Evolutionary conservation across 140 eudicot species (phyloP).

Genomic region (Bidens hawaiensis): DNA sequence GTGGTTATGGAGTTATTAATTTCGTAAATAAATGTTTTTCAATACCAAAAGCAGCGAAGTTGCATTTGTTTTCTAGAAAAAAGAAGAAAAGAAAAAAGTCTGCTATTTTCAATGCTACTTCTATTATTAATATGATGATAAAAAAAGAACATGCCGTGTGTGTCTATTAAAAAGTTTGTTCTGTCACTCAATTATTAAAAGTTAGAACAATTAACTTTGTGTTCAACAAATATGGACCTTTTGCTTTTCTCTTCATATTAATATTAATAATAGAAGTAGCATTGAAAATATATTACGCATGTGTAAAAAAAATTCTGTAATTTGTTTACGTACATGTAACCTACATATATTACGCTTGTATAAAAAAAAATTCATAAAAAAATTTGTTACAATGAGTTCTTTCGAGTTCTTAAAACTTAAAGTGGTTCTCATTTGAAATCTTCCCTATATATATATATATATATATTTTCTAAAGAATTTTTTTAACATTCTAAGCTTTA

Average conservation of each 20-base stretch:
- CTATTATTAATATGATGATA: not conserved
- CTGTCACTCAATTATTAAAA: constrained; percentile 10
- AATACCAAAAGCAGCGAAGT: not conserved
- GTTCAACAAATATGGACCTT: not conserved
- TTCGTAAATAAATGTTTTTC: not conserved
- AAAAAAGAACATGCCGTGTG: not conserved
- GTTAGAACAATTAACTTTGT: not conserved
- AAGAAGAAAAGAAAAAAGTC: too few relatives aligned
- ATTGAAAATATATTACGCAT: too few relatives aligned
- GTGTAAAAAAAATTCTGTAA: too few relatives aligned
- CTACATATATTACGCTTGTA: too few relatives aligned
- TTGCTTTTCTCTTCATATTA: not conserved
- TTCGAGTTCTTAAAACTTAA: too few relatives aligned
- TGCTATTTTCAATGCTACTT: not conserved
- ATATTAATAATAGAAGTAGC: too few relatives aligned
- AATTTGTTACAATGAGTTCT: too few relatives aligned
- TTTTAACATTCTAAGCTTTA: too few relatives aligned
- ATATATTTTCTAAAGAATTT: not conserved
- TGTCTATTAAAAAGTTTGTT: not conserved
- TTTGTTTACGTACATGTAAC: too few relatives aligned
- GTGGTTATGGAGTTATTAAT: not conserved
- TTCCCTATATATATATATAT: not conserved
- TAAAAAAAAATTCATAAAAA: too few relatives aligned
- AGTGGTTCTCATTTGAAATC: too few relatives aligned
- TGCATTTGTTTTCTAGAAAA: not conserved